Base-by-base conservation (phyloP, 306 rosid species). In the Vigna angularis region DNA sequence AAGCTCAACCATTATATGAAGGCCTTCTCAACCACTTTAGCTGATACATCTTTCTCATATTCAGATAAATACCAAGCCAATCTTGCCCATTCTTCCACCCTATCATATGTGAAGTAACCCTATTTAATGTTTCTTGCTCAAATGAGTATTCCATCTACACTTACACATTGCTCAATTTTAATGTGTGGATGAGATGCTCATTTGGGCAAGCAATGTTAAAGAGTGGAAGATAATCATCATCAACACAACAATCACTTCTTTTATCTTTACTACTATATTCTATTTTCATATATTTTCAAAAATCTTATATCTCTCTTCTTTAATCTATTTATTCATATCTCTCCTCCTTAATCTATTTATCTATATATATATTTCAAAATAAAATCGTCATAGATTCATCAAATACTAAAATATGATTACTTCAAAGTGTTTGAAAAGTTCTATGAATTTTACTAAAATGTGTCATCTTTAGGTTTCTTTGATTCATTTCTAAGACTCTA, bases 51-150 rank as follows among this genome's bases (percentile, higher is more conserved):
- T 42, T 42, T 42, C 47, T 36, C 49, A 45, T 45, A 12, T 12
- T 45, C 50, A 45, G 12, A 45, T 10, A 12, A 45, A 45, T 45
- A 45, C 50, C 50, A 45, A 44, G 5, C 15, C 47, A 42, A 8
- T 42, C 3, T 42, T 9, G 4, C 13, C 0, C 47, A 15, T 45
- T 45, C 49, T 45, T 45, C 4, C 49, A 45, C 49, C 49, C 11
- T 45, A 10, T 11, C 15, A 24, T 8, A 1, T 40, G 11, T 38
- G 5, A 7, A 20, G 5, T 36, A 53, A 30, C 56, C 83, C 77
- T 34, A 71, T 77, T 63, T 89, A 91, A 88, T 79, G 69, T 88
- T 89, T 93, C 98, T 93, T 93, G 98, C 98, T 93, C 98, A 91
- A 93, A 93, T 93, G 96, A 93, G 97, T 90, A 93, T 93, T 93